A percentile compares a stretch with the other conserved stretches of the same genome.
These are phyloP conservation scores for Hamigera avellanea DNA, from an alignment of 495 filamentous ascomycete species.

Conservation along the genomic window DNA sequence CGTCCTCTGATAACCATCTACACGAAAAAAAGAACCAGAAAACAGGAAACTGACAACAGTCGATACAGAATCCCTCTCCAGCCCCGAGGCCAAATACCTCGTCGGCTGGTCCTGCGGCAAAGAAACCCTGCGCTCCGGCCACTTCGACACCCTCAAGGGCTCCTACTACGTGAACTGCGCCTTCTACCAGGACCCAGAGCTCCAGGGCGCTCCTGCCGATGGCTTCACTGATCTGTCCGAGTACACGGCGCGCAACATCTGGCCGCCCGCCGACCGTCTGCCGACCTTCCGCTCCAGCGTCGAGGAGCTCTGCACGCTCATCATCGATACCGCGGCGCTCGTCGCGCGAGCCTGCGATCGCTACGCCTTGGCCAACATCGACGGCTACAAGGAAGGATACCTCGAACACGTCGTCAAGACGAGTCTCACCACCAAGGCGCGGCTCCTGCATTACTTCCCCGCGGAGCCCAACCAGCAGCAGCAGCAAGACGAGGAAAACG, in stretches of 20 bases:
- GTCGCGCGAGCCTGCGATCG: slow-evolving; percentile 81
- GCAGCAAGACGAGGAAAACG: slow-evolving; percentile 31
- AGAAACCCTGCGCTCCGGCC: slow-evolving; percentile 82
- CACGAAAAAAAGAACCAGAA: background rate
- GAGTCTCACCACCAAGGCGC: slow-evolving; percentile 81
- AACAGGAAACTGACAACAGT: slow-evolving; percentile 4
- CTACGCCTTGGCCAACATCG: slow-evolving; percentile 68
- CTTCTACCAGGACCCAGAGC: slow-evolving; percentile 63
- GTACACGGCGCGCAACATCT: slow-evolving; percentile 69
- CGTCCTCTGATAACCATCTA: too few species aligned
- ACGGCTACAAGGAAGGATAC: slow-evolving; percentile 63
- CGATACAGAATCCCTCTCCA: slow-evolving; percentile 34
- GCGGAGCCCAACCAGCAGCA: slow-evolving; percentile 4
- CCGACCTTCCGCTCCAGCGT: slow-evolving; percentile 63
- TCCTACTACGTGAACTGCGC: slow-evolving; percentile 96
- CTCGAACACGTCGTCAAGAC: slow-evolving; percentile 77
- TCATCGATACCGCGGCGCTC: slow-evolving; percentile 80
- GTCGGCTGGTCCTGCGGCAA: slow-evolving; percentile 77
- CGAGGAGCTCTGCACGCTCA: slow-evolving; percentile 65
- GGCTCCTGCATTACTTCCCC: slow-evolving; percentile 87
- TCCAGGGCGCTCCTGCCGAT: slow-evolving; percentile 48
- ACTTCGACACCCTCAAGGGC: slow-evolving; percentile 86
- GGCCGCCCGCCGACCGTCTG: slow-evolving; percentile 57
- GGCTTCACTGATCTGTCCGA: slow-evolving; percentile 49
- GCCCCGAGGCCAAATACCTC: slow-evolving; percentile 42